Evolutionary conservation across 129 eudicot species (phyloP).

Genomic region (Kitagawia praeruptora): DNA sequence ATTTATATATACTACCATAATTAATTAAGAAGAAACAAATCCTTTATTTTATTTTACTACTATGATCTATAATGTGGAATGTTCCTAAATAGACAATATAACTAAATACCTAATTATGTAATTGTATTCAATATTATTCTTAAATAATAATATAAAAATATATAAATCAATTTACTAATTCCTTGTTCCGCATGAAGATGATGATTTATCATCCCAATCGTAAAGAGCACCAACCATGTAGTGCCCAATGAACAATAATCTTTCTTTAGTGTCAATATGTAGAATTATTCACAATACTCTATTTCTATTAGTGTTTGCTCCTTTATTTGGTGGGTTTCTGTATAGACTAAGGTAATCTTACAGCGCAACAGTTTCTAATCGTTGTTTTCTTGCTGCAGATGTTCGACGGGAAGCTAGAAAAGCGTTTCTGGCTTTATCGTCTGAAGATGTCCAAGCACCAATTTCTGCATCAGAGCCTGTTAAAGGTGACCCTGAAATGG

Average conservation of each 20-base stretch:
- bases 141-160: no score
- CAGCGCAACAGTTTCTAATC: no score
- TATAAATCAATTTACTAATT: no score
- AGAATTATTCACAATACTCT: neutral
- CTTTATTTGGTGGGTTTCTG: neutral
- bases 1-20: no score
- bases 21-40: no score
- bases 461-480: constrained; percentile 28
- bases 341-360: neutral
- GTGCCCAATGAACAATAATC: neutral
- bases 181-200: neutral
- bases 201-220: neutral
- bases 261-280: neutral
- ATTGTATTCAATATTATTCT: no score
- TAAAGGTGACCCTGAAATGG: constrained; percentile 31
- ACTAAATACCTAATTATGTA: no score
- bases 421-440: constrained; percentile 72
- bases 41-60: no score
- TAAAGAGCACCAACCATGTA: neutral
- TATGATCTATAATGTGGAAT: no score
- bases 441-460: constrained; percentile 31
- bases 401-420: constrained; percentile 85
- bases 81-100: no score
- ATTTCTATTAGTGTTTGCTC: neutral
- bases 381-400: constrained; percentile 36